Evolutionary conservation across 2,329 filamentous ascomycete genomes (phyloP), one percentile per base, ranked within the genome.

Genomic region (Achaetomium macrosporum): DNA sequence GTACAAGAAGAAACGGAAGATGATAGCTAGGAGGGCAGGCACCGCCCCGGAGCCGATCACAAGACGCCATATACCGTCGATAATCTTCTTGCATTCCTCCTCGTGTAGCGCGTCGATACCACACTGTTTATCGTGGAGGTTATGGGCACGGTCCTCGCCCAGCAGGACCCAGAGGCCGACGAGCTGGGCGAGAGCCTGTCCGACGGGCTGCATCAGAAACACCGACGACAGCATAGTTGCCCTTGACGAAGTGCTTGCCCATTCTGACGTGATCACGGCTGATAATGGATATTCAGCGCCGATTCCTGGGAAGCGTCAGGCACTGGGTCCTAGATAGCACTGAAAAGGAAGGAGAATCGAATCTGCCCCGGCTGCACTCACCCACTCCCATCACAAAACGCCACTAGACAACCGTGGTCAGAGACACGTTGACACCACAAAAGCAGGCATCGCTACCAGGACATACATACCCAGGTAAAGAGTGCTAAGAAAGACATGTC

Each of bases 131-230:
- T 64, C 72, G 37, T 72, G 66, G 16, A 78, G 62, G 25, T 71
- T 63, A 44, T 72, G 69, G 15, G 65, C 68, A 55, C 67, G 62
- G 51, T 76, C 66, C 16, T 74, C 71, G 16, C 75, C 74, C 3
- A 78, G 66, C 11, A 78, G 63, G 10, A 78, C 76, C 67, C 71
- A 75, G 5, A 85, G 67, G 4, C 80, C 79, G 11, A 85, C 79
- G 5, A 84, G 66, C 56, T 84, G 83, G 13, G 83, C 83, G 1
- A 83, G 71, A 2, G 85, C 77, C 62, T 87, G 83, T 6, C 84
- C 84, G 9, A 87, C 69, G 1, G 84, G 82, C 59, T 87, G 84
- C 78, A 85, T 85, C 60, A 85, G 74, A 64, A 87, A 87, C 31
- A 87, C 82, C 3, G 76, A 77, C 6, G 83, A 80, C 58, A 87